phyloP scores from a whole-genome alignment of 2,329 filamentous ascomycete species.

The Penicillium fuscoglaucum region DNA sequence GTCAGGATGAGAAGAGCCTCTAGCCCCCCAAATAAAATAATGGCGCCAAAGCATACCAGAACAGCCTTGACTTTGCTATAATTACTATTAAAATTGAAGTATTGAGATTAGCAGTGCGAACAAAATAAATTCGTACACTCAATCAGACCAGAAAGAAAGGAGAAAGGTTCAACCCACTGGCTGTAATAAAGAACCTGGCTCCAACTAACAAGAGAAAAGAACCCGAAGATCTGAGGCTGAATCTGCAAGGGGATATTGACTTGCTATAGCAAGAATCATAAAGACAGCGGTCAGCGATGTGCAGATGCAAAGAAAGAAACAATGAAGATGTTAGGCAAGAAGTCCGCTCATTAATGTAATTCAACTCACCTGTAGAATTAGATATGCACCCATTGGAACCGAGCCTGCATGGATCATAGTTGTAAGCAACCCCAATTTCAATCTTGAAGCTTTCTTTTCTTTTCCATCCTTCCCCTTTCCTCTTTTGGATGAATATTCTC shows the following conservation, averaged over 20 bases:
- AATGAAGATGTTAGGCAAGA: background rate
- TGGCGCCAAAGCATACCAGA: slow-evolving; percentile 43
- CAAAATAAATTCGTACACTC: background rate
- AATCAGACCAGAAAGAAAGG: background rate
- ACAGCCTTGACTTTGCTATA: slow-evolving; percentile 51
- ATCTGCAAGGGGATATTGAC: slow-evolving; percentile 57
- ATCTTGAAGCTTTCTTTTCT: background rate
- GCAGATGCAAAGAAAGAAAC: too few relatives aligned
- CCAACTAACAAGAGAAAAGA: slow-evolving; percentile 53
- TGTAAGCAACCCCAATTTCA: background rate
- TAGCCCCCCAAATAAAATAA: slow-evolving; percentile 52
- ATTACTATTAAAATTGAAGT: slow-evolving; percentile 18
- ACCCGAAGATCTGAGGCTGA: slow-evolving; percentile 56
- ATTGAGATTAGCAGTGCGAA: background rate
- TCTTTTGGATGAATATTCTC: background rate
- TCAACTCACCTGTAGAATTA: slow-evolving; percentile 49
- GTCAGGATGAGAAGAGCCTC: slow-evolving; percentile 60
- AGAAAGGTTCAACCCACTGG: slow-evolving; percentile 38
- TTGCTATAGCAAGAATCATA: slow-evolving; percentile 40
- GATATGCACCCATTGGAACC: slow-evolving; percentile 55
- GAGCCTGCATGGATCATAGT: slow-evolving; percentile 29
- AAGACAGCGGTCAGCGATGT: background rate
- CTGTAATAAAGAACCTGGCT: slow-evolving; percentile 55
- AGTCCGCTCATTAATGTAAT: background rate
- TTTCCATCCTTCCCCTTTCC: background rate